phyloP scores from a whole-genome alignment of 2,329 filamentous ascomycete species.

The Aspergillus phoenicis region DNA sequence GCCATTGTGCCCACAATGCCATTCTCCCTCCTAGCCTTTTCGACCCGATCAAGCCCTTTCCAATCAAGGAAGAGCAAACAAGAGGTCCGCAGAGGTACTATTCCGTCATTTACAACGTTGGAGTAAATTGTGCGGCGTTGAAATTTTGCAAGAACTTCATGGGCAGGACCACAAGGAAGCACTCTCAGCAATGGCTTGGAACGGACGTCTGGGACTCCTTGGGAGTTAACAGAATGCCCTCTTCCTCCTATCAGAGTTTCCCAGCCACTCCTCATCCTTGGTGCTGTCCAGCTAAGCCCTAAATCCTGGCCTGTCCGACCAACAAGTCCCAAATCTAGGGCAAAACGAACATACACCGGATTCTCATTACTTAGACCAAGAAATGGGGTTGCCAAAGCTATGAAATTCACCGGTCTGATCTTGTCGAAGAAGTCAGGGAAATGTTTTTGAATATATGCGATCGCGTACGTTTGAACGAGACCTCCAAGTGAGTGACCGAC shows the following conservation, averaged over 20 bases:
- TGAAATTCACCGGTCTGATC: constrained; percentile 88
- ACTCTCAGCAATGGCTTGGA: constrained; percentile 88
- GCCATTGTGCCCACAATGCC: constrained; percentile 90
- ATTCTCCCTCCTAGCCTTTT: constrained; percentile 90
- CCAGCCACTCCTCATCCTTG: constrained; percentile 83
- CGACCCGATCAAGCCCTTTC: constrained; percentile 88
- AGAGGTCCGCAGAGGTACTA: constrained; percentile 91
- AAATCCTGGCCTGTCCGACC: constrained; percentile 95
- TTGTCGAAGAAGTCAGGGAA: constrained; percentile 85
- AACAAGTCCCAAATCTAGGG: constrained; percentile 91
- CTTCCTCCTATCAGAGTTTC: constrained; percentile 82
- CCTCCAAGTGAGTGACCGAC: constrained; percentile 90
- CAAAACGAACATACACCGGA: constrained; percentile 94
- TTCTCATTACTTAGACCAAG: constrained; percentile 96
- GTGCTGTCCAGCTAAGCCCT: constrained; percentile 89
- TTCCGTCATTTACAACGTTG: constrained; percentile 96
- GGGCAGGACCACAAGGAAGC: constrained; percentile 86
- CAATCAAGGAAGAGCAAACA: constrained; percentile 96
- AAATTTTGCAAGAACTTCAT: constrained; percentile 83
- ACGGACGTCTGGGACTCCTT: constrained; percentile 67
- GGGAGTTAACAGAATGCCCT: constrained; percentile 59
- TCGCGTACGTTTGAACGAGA: constrained; percentile 86
- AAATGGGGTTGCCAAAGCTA: constrained; percentile 83
- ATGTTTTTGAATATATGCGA: constrained; percentile 96
- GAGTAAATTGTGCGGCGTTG: constrained; percentile 90